These are phyloP conservation scores for Cyclaneusma minus DNA, from an alignment of 2,329 filamentous ascomycete genomes.

Conservation along the genomic window DNA sequence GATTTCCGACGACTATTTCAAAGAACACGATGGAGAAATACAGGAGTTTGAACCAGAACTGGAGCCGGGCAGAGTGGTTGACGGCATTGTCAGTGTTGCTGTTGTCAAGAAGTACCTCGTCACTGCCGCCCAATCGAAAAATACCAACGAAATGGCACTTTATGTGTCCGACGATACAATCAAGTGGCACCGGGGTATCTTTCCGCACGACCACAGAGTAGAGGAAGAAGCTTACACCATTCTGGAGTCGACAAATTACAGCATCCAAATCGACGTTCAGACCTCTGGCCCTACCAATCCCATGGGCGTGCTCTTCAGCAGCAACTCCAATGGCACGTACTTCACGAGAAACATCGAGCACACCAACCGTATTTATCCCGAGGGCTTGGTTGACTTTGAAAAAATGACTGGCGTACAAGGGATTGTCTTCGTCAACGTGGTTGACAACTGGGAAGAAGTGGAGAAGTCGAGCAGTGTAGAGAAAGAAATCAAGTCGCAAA, in stretches of 20 bases:
- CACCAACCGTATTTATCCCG: constrained; percentile 68
- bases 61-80: constrained; percentile 55
- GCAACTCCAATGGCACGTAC: constrained; percentile 94
- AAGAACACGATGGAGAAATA: constrained; percentile 31
- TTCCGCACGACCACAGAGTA: constrained; percentile 64
- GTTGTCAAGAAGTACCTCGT: constrained; percentile 77
- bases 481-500: constrained; percentile 64
- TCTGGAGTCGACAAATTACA: constrained; percentile 92
- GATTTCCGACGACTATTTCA: constrained; percentile 74
- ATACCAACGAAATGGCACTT: constrained; percentile 80
- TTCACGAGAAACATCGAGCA: constrained; percentile 86
- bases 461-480: constrained; percentile 29
- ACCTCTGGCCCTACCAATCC: constrained; percentile 46
- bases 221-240: constrained; percentile 84
- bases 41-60: constrained; percentile 64
- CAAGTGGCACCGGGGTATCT: constrained; percentile 84
- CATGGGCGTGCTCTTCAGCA: constrained; percentile 84
- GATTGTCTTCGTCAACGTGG: constrained; percentile 77
- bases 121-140: constrained; percentile 62
- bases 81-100: constrained; percentile 69
- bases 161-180: constrained; percentile 75
- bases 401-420: constrained; percentile 86
- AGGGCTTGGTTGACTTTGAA: constrained; percentile 82
- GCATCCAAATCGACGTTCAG: constrained; percentile 91
- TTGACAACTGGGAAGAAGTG: constrained; percentile 73